Base-by-base conservation (phyloP, 2,329 filamentous ascomycete species). In the Sclerotinia glacialis region DNA sequence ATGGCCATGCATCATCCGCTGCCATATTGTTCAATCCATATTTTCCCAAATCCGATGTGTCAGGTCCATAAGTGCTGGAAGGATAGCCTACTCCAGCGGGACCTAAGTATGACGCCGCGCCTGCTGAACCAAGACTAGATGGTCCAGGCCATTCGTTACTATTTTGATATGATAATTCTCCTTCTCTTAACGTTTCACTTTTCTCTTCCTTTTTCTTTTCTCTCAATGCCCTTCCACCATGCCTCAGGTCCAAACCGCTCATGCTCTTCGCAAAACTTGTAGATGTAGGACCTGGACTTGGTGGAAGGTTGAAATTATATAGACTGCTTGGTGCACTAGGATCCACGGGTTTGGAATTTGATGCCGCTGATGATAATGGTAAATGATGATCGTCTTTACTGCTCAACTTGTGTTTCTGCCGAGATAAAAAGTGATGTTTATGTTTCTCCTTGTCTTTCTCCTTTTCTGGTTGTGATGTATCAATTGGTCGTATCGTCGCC, bases 201-300 rank as follows among this genome's bases (percentile, higher is more conserved):
- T 88, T 86, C 70, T 91, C 89, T 69, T 91, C 88, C 71, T 89
- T 89, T 76, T 89, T 90, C 81, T 94, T 96, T 75, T 97, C 92
- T 47, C 90, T 85, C 55, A 93, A 78, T 8, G 88, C 90, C 52
- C 89, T 85, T 1, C 89, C 91, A 52, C 89, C 91, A 78, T 94
- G 91, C 62, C 91, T 83, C 34, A 94, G 79, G 77, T 94, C 91
- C 53, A 94, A 80, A 0, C 90, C 90, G 67, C 90, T 94, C 74
- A 95, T 90, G 3, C 89, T 90, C 78, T 95, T 96, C 47, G 88
- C 83, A 76, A 98, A 96, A 42, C 85, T 82, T 34, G 83, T 84
- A 63, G 82, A 84, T 61, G 83, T 84, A 18, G 88, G 86, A 0
- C 85, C 88, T 1, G 91, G 90, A 68, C 89, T 92, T 9, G 88